phyloP scores from a whole-genome alignment of 108 stramenopile species.

The Nitzschia sp. region DNA sequence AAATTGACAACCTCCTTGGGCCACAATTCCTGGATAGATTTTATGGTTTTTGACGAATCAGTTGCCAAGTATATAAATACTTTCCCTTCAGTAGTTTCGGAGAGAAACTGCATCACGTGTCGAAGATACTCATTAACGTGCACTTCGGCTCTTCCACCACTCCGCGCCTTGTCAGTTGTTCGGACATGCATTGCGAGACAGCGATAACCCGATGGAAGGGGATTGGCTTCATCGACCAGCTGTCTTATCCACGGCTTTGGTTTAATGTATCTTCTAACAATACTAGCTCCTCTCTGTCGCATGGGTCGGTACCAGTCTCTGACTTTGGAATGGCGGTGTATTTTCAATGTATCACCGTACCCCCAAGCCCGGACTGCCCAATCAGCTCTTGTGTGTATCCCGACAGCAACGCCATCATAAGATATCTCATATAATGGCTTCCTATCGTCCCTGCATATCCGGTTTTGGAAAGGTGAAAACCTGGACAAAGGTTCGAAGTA shows the following conservation, averaged over 20 bases:
- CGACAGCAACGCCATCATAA: not conserved
- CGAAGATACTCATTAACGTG: conserved; percentile 19
- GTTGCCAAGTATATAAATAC: conserved; percentile 31
- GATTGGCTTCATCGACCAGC: conserved; percentile 24
- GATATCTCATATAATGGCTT: not conserved
- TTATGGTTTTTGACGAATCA: conserved; percentile 25
- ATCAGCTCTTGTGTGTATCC: not conserved
- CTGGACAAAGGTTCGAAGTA: conserved; percentile 40
- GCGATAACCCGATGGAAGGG: not conserved
- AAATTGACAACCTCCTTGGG: not conserved
- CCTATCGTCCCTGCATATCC: conserved; percentile 19
- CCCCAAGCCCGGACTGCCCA: conserved; percentile 34
- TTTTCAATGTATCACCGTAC: conserved; percentile 10
- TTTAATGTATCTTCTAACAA: conserved; percentile 28
- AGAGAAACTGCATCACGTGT: conserved; percentile 27
- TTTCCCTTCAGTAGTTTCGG: conserved; percentile 12
- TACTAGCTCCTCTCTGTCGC: conserved; percentile 12
- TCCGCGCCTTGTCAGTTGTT: conserved; percentile 34
- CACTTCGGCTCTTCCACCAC: conserved; percentile 14
- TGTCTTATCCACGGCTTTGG: conserved; percentile 24
- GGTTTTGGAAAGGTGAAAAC: conserved; percentile 11
- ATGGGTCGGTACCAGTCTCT: conserved; percentile 26
- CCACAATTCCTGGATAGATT: conserved; percentile 8
- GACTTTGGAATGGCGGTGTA: conserved; percentile 9
- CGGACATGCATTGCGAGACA: conserved; percentile 45